phyloP scores from a whole-genome alignment of 805 yeast species.

The Wickerhamomyces ciferrii region DNA sequence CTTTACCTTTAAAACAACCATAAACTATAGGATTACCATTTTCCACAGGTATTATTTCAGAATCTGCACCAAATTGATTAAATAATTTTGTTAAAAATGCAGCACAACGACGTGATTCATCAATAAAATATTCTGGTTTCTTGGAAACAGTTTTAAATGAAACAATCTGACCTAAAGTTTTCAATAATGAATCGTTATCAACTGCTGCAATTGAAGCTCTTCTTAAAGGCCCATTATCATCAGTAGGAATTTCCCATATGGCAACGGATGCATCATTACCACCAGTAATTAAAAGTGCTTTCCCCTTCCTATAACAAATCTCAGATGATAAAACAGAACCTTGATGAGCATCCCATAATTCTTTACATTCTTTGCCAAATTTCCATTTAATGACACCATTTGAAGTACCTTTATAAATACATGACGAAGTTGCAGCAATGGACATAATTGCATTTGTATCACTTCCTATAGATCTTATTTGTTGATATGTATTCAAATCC shows the following conservation, averaged over 20 bases:
- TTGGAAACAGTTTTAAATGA: slow-evolving; percentile 76
- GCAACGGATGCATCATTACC: slow-evolving; percentile 65
- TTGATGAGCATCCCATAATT: slow-evolving; percentile 47
- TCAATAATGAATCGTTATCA: slow-evolving; percentile 59
- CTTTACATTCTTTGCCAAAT: slow-evolving; percentile 36
- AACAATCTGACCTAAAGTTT: slow-evolving; percentile 55
- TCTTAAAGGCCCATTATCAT: slow-evolving; percentile 6
- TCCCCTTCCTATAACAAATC: slow-evolving; percentile 33
- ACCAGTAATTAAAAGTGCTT: slow-evolving; percentile 55
- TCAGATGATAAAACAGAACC: slow-evolving; percentile 56
- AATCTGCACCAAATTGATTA: slow-evolving; percentile 62
- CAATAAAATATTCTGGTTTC: slow-evolving; percentile 58
- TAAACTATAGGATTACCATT: slow-evolving; percentile 84
- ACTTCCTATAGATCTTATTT: slow-evolving; percentile 38
- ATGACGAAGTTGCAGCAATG: slow-evolving; percentile 47
- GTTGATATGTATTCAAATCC: slow-evolving; percentile 81
- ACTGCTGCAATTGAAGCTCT: slow-evolving; percentile 21
- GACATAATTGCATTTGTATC: slow-evolving; percentile 52
- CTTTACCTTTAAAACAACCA: slow-evolving; percentile 58
- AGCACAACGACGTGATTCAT: slow-evolving; percentile 86
- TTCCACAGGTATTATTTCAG: slow-evolving; percentile 66
- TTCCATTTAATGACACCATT: slow-evolving; percentile 47
- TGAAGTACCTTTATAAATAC: slow-evolving; percentile 54
- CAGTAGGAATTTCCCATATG: slow-evolving; percentile 62
- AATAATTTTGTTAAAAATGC: slow-evolving; percentile 59